These are phyloP conservation scores for Microthyrium microscopicum DNA, from an alignment of 2,329 filamentous ascomycete genomes.

Conservation along the genomic window DNA sequence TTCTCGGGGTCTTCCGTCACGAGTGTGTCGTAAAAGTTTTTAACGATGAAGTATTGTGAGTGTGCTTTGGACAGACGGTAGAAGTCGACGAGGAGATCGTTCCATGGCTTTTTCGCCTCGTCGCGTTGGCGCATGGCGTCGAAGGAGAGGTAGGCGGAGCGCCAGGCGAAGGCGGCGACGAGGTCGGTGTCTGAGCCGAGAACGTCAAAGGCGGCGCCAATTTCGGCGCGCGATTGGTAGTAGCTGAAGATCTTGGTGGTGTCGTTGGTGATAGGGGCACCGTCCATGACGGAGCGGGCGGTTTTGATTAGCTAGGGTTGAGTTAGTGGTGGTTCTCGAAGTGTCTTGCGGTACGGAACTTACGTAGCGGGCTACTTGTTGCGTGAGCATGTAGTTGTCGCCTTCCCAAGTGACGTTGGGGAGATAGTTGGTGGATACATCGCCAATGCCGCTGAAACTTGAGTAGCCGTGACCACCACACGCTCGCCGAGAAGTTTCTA, in stretches of 20 bases:
- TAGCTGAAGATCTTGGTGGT: slow-evolving; percentile 48
- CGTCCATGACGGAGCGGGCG: slow-evolving; percentile 50
- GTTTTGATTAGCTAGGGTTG: slow-evolving; percentile 47
- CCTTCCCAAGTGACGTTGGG: slow-evolving; percentile 59
- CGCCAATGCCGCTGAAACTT: slow-evolving; percentile 58
- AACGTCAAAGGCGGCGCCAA: slow-evolving; percentile 58
- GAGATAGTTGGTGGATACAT: slow-evolving; percentile 60
- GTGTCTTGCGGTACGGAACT: slow-evolving; percentile 13
- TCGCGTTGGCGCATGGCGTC: slow-evolving; percentile 60
- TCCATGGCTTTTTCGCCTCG: slow-evolving; percentile 61
- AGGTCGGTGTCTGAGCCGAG: slow-evolving; percentile 54
- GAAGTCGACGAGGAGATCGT: slow-evolving; percentile 61
- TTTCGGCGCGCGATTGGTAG: slow-evolving; percentile 49
- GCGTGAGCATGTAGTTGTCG: slow-evolving; percentile 70
- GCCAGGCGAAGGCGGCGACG: slow-evolving; percentile 60
- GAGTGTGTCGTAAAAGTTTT: slow-evolving; percentile 60
- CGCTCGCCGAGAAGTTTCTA: slow-evolving; percentile 58
- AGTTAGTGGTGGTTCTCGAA: slow-evolving; percentile 5
- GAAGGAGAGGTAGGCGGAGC: slow-evolving; percentile 56
- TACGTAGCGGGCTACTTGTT: slow-evolving; percentile 59
- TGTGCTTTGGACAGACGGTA: slow-evolving; percentile 60
- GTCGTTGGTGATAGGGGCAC: slow-evolving; percentile 48
- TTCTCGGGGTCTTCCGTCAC: slow-evolving; percentile 35
- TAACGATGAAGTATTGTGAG: slow-evolving; percentile 62
- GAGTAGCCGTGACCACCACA: slow-evolving; percentile 66